These are phyloP conservation scores for Allantophomopsis lycopodina DNA, from an alignment of 2,329 filamentous ascomycete species.

Conservation along the genomic window DNA sequence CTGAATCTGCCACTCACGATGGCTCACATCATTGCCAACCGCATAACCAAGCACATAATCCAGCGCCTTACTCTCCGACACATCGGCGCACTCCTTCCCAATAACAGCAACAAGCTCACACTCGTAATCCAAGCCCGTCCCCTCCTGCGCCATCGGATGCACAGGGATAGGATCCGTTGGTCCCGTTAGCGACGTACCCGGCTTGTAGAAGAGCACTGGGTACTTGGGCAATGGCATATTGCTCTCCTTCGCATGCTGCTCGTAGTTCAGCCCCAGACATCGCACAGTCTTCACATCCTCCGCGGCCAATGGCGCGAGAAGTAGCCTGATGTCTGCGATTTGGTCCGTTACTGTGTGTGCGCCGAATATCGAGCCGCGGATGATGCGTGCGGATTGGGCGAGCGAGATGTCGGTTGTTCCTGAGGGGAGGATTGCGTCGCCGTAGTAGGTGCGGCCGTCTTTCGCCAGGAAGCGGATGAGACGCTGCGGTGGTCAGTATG, in stretches of 20 bases:
- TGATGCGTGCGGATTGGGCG: conserved; percentile 44
- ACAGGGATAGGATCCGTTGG: conserved; percentile 55
- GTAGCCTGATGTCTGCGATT: conserved; percentile 35
- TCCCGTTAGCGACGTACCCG: conserved; percentile 48
- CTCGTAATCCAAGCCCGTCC: conserved; percentile 62
- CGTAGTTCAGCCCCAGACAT: conserved; percentile 61
- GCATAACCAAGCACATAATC: conserved; percentile 63
- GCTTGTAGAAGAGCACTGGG: conserved; percentile 65
- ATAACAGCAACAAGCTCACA: conserved; percentile 67
- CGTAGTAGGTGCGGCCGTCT: conserved; percentile 58
- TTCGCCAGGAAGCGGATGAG: conserved; percentile 62
- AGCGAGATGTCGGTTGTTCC: conserved; percentile 47
- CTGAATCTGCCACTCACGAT: conserved; percentile 63
- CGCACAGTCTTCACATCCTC: conserved; percentile 53
- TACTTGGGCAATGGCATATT: conserved; percentile 56
- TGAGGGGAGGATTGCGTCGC: conserved; percentile 55
- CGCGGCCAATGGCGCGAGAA: conserved; percentile 50
- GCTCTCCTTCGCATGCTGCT: conserved; percentile 56
- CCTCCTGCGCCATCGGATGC: conserved; percentile 48
- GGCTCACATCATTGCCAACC: conserved; percentile 68
- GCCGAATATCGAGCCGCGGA: conserved; percentile 53
- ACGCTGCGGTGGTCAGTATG: conserved; percentile 28
- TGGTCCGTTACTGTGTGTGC: conserved; percentile 49
- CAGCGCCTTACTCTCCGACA: conserved; percentile 51
- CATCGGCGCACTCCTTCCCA: conserved; percentile 50